phyloP scores from a whole-genome alignment of 1,284 basidiomycete species.

The Cerioporus squamosus region DNA sequence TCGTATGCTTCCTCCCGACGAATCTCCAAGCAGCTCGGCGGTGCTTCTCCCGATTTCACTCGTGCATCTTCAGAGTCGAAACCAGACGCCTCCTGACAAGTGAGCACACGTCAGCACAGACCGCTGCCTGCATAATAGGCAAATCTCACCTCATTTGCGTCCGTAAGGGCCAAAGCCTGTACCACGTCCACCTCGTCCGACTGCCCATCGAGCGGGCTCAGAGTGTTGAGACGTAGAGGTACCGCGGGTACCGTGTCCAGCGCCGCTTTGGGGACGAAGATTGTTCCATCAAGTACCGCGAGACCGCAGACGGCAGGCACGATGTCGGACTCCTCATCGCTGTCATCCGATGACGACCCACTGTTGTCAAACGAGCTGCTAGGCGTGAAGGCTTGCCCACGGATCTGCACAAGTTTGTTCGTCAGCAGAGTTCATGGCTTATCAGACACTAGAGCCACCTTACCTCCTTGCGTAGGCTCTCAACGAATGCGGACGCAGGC shows the following conservation, averaged over 20 bases:
- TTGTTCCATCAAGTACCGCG: background rate
- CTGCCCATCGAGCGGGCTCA: too few relatives aligned
- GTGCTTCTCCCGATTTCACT: too few relatives aligned
- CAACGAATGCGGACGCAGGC: constrained; percentile 1
- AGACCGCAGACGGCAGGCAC: background rate
- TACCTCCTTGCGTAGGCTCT: constrained; percentile 7
- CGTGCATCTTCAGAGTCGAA: too few relatives aligned
- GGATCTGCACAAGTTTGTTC: background rate
- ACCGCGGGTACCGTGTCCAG: background rate
- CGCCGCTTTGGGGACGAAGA: background rate
- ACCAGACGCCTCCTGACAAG: too few relatives aligned
- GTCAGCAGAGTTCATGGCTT: background rate
- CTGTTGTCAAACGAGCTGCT: background rate
- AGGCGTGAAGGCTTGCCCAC: constrained; percentile 9
- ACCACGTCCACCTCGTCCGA: too few relatives aligned
- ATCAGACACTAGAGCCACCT: background rate
- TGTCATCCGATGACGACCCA: background rate
- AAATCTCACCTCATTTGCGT: too few relatives aligned
- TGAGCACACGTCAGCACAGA: too few relatives aligned
- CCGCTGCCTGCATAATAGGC: too few relatives aligned
- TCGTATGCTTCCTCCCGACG: too few relatives aligned
- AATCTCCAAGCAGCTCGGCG: too few relatives aligned
- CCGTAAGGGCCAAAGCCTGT: too few relatives aligned
- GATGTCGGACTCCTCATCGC: background rate
- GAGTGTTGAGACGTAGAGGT: background rate